Conservation (phyloP, 208 protist genomes). For the Acanthamoeba healyi region DNA sequence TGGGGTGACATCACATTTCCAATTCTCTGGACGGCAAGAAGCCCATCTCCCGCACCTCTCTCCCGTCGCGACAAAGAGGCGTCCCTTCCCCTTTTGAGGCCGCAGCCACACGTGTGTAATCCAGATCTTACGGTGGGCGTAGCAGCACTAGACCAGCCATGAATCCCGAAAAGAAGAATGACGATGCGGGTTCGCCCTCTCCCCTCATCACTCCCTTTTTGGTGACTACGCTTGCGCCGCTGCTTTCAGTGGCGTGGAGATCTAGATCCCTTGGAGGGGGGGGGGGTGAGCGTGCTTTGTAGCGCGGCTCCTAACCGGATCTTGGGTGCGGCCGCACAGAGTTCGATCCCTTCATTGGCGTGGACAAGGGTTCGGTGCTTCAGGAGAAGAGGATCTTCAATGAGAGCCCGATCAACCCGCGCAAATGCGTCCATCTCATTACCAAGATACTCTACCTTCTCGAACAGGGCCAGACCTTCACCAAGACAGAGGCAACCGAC, state of each 20-base stretch:
- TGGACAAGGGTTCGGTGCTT: slow-evolving; percentile 96
- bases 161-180: slow-evolving; percentile 57
- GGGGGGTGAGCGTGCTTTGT: neutral
- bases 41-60: too few species aligned
- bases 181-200: neutral
- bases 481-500: slow-evolving; percentile 96
- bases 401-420: slow-evolving; percentile 93
- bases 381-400: slow-evolving; percentile 97
- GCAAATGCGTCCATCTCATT: slow-evolving; percentile 93
- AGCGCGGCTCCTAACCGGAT: neutral
- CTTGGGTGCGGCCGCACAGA: neutral
- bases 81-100: too few species aligned
- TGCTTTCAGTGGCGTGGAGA: neutral
- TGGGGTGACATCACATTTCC: too few species aligned
- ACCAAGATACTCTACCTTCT: slow-evolving; percentile 97
- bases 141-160: neutral
- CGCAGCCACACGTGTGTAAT: too few species aligned
- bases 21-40: too few species aligned
- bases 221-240: neutral
- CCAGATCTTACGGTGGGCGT: too few species aligned
- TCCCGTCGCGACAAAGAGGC: too few species aligned
- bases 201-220: neutral
- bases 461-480: slow-evolving; percentile 94
- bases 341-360: slow-evolving; percentile 91
- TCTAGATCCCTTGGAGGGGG: too few species aligned